Conservation (phyloP, 352 stramenopile species). For the Plasmopara muralis region DNA sequence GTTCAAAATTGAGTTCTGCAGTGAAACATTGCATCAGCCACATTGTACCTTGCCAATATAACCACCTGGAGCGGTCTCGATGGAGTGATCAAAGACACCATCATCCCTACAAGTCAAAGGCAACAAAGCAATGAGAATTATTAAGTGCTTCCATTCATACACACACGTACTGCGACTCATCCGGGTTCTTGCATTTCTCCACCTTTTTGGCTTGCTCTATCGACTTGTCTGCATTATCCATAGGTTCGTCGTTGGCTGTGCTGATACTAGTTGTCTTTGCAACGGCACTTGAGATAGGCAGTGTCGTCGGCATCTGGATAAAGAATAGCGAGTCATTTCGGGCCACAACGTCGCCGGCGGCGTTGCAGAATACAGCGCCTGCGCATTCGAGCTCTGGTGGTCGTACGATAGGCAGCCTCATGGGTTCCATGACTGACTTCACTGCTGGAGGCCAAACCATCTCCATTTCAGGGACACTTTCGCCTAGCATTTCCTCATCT, state of each 20-base stretch:
- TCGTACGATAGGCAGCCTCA: slow-evolving; percentile 66
- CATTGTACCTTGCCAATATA: slow-evolving; percentile 73
- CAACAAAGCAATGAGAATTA: slow-evolving; percentile 6
- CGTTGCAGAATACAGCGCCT: slow-evolving; percentile 63
- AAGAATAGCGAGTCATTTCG: slow-evolving; percentile 73
- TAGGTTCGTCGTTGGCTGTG: slow-evolving; percentile 26
- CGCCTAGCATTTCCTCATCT: slow-evolving; percentile 52
- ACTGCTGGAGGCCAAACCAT: slow-evolving; percentile 77
- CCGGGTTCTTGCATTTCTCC: slow-evolving; percentile 14
- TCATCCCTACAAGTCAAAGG: slow-evolving; percentile 31
- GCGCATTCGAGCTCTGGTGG: slow-evolving; percentile 53
- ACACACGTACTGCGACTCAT: slow-evolving; percentile 21
- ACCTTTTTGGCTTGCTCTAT: slow-evolving; percentile 13
- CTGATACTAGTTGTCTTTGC: slow-evolving; percentile 18
- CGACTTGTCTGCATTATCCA: slow-evolving; percentile 22
- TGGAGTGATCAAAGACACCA: slow-evolving; percentile 60
- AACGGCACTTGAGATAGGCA: slow-evolving; percentile 54
- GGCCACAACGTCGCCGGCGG: slow-evolving; percentile 42
- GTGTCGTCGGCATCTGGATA: slow-evolving; percentile 76
- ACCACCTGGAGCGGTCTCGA: slow-evolving; percentile 58
- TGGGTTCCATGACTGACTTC: slow-evolving; percentile 76
- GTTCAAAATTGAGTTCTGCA: neutral
- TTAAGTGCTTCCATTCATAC: neutral
- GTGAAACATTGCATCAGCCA: neutral
- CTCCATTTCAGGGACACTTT: slow-evolving; percentile 44